These are phyloP conservation scores for Gossypium mustelinum DNA, from an alignment of 345 rosid species.

Conservation along the genomic window DNA sequence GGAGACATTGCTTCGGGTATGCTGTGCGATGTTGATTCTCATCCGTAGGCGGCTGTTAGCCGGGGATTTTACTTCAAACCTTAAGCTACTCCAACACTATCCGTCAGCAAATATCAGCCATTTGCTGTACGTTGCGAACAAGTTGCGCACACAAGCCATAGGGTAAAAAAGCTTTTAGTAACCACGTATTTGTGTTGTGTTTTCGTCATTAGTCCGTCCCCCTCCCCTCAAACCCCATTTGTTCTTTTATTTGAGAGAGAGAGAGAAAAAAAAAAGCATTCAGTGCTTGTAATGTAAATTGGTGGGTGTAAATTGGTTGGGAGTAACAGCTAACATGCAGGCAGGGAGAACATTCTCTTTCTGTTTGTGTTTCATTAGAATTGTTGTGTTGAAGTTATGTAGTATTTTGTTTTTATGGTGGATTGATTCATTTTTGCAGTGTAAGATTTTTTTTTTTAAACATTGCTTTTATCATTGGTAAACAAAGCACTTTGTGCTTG, in stretches of 20 bases:
- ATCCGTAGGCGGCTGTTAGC: conserved; percentile 80
- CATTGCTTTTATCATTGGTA: neutral
- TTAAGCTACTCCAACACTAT: conserved; percentile 60
- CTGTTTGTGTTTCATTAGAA: neutral
- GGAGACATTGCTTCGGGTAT: conserved; percentile 87
- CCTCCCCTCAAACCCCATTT: neutral
- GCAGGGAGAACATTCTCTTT: neutral
- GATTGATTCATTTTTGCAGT: conserved; percentile 1
- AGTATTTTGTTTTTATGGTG: neutral
- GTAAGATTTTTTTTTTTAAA: neutral
- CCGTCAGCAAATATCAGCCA: conserved; percentile 71
- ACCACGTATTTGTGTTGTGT: neutral
- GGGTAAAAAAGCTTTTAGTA: conserved; percentile 21
- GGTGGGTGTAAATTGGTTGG: conserved; percentile 12
- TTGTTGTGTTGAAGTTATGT: neutral
- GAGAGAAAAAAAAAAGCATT: neutral
- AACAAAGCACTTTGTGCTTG: neutral
- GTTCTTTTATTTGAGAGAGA: neutral
- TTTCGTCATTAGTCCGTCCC: neutral
- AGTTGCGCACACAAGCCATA: conserved; percentile 47
- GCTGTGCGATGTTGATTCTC: conserved; percentile 94
- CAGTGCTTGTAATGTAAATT: conserved; percentile 20
- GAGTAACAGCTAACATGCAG: conserved; percentile 11
- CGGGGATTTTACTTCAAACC: conserved; percentile 69
- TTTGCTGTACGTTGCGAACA: conserved; percentile 87